Base-by-base conservation (phyloP, 805 yeast genomes). In the Spathaspora arborariae region DNA sequence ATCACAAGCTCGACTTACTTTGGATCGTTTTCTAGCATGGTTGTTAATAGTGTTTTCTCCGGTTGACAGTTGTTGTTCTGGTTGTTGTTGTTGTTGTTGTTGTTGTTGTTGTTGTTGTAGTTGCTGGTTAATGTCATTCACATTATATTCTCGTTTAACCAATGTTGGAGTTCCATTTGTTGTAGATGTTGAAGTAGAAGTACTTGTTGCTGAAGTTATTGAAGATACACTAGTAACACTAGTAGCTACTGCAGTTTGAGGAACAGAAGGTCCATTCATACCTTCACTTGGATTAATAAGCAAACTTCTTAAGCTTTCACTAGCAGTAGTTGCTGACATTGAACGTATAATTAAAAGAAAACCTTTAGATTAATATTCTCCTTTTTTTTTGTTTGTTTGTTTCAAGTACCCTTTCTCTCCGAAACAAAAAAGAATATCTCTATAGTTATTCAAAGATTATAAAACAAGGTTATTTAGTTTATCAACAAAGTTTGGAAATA, bases 1-100 rank as follows among this genome's bases (percentile, higher is more conserved):
- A 60, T 86, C 95, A 60, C 95, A 86, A 1, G 92, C 94, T 45
- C 95, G 64, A 1, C 90, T 84, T 0, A 85, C 89, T 59, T 86
- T 86, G 7, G 85, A 75, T 47, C 91, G 56, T 56, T 84, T 84
- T 42, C 86, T 72, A 18, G 39, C 24, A 4, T 13, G 35, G n/a
- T 30, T 30, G n/a, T 30, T 30, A 30, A 2, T 13, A 30, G 26
- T 22, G 26, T 9, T 22, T 6, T 30, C 35, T 3, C 35, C 35
- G 11, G 22, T 19, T 18, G 22, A 36, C 39, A 9, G 21, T 11
- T 20, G 40, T 27, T 20, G 18, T 20, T n/a, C n/a, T n/a, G 8
- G 22, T 22, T 37, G 40, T n/a, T 7, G 16, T 27, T 37, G 22
- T 20, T 10, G 38, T 5, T 13, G 40, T 18, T 37, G 40, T 11